Percentiles rank a stretch among this genome's conserved stretches.
Evolutionary conservation across 129 eudicot genomes (phyloP).

Genomic region (Kitagawia praeruptora): DNA sequence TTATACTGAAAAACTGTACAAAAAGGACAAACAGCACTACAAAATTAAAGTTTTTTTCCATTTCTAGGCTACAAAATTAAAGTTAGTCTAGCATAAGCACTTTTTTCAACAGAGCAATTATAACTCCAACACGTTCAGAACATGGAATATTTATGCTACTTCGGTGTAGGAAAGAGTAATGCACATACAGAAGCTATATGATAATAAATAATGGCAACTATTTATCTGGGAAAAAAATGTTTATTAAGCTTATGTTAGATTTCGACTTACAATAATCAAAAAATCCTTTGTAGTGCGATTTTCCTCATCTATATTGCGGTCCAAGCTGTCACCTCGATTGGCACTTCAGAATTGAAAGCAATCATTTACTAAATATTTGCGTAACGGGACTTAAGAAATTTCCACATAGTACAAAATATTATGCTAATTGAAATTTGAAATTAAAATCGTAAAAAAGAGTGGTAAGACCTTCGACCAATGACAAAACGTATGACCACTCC

Average conservation of each 20-base stretch:
- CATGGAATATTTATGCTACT: background rate
- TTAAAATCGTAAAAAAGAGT: background rate
- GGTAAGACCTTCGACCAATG: constrained; percentile 81
- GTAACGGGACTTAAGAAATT: background rate
- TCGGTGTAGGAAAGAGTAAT: background rate
- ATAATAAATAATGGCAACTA: background rate
- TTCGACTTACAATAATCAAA: constrained; percentile 76
- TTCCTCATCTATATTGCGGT: constrained; percentile 86
- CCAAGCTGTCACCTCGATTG: constrained; percentile 98
- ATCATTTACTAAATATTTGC: background rate
- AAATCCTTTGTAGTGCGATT: constrained; percentile 68
- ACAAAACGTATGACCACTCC: constrained; percentile 85
- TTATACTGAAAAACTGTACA: background rate
- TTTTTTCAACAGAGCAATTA: background rate
- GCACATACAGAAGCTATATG: background rate
- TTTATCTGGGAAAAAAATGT: background rate
- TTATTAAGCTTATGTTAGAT: background rate
- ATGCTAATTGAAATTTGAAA: background rate
- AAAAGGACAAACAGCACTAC: background rate
- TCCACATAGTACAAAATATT: background rate
- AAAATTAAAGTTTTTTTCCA: no score
- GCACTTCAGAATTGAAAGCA: constrained; percentile 47
- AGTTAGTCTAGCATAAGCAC: background rate
- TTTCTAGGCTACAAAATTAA: background rate
- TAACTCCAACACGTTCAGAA: background rate